Evolutionary conservation across 345 rosid species (phyloP).

Genomic region (Hibiscus trionum): DNA sequence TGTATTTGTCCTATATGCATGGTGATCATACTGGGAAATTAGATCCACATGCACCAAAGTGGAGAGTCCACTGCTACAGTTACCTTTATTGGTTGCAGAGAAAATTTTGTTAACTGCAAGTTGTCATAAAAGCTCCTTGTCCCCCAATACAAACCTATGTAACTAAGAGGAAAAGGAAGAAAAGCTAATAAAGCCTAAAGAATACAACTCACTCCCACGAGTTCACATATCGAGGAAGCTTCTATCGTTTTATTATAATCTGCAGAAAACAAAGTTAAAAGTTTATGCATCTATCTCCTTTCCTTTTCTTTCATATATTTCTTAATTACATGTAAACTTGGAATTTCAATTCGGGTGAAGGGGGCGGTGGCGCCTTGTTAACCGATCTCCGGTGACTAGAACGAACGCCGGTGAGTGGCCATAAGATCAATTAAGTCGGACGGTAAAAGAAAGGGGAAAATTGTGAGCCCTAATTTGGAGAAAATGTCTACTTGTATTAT

Average conservation of each 20-base stretch:
- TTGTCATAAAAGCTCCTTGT: slow-evolving; percentile 32
- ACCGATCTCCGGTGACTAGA: too few relatives aligned
- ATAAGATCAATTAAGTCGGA: too few relatives aligned
- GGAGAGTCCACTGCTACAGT: background rate
- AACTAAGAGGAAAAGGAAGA: background rate
- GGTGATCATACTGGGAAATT: background rate
- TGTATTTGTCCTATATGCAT: background rate
- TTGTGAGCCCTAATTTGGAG: too few relatives aligned
- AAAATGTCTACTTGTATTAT: too few relatives aligned
- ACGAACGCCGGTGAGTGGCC: too few relatives aligned
- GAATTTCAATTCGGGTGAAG: too few relatives aligned
- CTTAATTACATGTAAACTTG: background rate
- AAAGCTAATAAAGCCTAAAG: slow-evolving; percentile 39
- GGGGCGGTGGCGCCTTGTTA: too few relatives aligned
- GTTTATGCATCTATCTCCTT: background rate
- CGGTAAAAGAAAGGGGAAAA: too few relatives aligned
- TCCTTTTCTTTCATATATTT: background rate
- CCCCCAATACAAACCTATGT: slow-evolving; percentile 11
- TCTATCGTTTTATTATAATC: slow-evolving; percentile 36
- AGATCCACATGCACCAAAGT: background rate
- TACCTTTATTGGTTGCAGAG: slow-evolving; percentile 38
- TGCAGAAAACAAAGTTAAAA: background rate
- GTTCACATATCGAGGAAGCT: slow-evolving; percentile 37
- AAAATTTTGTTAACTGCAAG: slow-evolving; percentile 18
- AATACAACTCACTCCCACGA: slow-evolving; percentile 45